These are phyloP conservation scores for Chytriomyces sp. DNA, from an alignment of 192 early-diverging fungal genomes.

Conservation along the genomic window DNA sequence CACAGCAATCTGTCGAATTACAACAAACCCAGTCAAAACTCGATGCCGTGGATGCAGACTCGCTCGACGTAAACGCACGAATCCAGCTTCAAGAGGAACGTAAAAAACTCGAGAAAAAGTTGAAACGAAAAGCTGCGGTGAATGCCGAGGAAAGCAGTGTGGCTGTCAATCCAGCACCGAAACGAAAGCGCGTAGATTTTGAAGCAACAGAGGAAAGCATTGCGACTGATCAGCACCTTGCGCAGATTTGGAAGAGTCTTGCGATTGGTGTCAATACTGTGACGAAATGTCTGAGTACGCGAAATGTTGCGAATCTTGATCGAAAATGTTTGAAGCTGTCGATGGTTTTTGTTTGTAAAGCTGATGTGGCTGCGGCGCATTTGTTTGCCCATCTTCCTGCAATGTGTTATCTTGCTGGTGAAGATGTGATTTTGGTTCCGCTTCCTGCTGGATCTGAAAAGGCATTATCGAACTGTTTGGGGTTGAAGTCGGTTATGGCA, in stretches of 20 bases:
- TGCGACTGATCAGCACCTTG: too few species aligned
- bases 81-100: too few species aligned
- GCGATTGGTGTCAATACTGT: conserved; percentile 21
- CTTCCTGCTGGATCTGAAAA: conserved; percentile 39
- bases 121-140: too few species aligned
- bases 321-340: conserved; percentile 2
- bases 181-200: too few species aligned
- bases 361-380: conserved; percentile 30
- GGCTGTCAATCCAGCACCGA: too few species aligned
- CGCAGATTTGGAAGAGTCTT: background rate
- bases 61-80: too few species aligned
- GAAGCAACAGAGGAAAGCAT: too few species aligned
- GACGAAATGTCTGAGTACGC: background rate
- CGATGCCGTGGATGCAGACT: too few species aligned
- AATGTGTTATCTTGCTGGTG: conserved; percentile 28
- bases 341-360: conserved; percentile 38
- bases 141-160: too few species aligned
- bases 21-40: too few species aligned
- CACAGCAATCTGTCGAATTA: too few species aligned
- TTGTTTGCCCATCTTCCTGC: conserved; percentile 46
- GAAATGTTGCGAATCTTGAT: background rate
- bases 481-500: conserved; percentile 32
- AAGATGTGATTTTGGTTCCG: conserved; percentile 20
- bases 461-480: conserved; percentile 26
- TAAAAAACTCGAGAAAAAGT: too few species aligned